These are phyloP conservation scores for Penstemon barbatus DNA, from an alignment of 257 asterid species.

Conservation along the genomic window DNA sequence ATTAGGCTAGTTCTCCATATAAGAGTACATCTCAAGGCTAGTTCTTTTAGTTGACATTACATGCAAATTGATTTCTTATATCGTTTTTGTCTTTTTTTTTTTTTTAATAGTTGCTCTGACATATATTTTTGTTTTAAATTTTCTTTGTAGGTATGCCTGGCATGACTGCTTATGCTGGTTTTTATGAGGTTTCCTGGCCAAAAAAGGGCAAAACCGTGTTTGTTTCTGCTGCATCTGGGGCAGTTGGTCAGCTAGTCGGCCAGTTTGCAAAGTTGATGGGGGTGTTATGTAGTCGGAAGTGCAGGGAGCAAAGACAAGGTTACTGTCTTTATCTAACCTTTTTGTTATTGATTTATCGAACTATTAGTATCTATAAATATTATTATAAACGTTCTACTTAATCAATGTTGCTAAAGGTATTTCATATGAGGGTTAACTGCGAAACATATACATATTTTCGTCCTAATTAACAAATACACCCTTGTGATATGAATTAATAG, in stretches of 20 bases:
- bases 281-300: conserved; percentile 25
- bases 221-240: conserved; percentile 20
- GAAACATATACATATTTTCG: too few species aligned
- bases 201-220: conserved; percentile 8
- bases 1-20: too few species aligned
- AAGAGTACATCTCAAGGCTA: too few species aligned
- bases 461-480: too few species aligned
- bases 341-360: not conserved
- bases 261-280: conserved; percentile 21
- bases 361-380: not conserved
- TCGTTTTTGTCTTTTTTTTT: not conserved
- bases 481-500: too few species aligned
- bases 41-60: not conserved
- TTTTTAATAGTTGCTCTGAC: not conserved
- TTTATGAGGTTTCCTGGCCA: not conserved
- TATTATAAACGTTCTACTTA: not conserved
- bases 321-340: not conserved
- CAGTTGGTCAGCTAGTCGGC: conserved; percentile 7
- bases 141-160: conserved; percentile 9
- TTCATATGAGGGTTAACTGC: not conserved
- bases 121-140: not conserved
- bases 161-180: conserved; percentile 15
- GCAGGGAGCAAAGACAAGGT: conserved; percentile 22
- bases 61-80: not conserved
- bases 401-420: not conserved